phyloP scores from a whole-genome alignment of 768 basidiomycete species.

The Lentinula detonsa region DNA sequence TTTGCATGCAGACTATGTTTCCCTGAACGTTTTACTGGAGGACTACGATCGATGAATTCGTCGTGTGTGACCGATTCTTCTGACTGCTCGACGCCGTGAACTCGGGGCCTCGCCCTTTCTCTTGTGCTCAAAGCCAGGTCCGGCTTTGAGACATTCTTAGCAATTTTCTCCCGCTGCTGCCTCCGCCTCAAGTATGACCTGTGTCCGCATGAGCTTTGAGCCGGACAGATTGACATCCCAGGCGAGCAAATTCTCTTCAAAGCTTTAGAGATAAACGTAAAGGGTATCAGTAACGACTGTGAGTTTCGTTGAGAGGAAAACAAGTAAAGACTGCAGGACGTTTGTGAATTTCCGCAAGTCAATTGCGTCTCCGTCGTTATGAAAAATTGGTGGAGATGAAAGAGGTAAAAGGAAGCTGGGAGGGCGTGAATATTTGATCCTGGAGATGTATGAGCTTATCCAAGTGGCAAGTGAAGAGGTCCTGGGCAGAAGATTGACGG shows the following conservation, averaged over 20 bases:
- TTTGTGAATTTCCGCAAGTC: neutral
- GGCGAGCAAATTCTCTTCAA: neutral
- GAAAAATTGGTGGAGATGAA: neutral
- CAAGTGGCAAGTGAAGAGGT: neutral
- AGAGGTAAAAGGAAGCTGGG: neutral
- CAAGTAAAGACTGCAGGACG: conserved; percentile 2
- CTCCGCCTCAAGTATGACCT: neutral
- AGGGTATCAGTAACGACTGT: neutral
- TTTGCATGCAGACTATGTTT: neutral
- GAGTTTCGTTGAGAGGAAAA: neutral
- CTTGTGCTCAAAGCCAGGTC: neutral
- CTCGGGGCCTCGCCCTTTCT: neutral
- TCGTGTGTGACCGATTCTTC: neutral
- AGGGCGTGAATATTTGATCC: neutral
- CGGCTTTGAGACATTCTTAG: neutral
- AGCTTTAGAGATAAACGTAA: neutral
- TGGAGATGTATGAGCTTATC: neutral
- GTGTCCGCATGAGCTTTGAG: neutral
- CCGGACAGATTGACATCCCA: neutral
- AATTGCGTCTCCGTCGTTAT: neutral
- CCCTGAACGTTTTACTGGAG: neutral
- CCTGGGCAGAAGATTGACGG: neutral
- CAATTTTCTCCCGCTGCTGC: neutral
- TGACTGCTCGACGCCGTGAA: neutral
- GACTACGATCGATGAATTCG: neutral